Base-by-base conservation (phyloP, 2,329 filamentous ascomycete species). In the Neonectria coccinea region DNA sequence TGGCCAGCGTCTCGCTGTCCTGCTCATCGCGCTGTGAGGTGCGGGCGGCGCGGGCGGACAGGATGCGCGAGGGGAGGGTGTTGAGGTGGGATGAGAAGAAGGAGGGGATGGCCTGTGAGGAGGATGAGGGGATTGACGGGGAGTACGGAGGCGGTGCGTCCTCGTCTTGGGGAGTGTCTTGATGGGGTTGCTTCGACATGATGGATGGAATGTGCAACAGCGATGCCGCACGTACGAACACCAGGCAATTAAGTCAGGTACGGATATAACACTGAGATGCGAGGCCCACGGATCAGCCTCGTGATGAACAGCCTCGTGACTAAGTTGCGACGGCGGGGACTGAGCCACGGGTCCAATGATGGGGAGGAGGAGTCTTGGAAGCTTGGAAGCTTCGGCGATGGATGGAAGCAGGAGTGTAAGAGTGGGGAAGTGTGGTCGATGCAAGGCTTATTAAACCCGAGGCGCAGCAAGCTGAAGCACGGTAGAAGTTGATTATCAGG, bases 1-100 rank as follows among this genome's bases (percentile, higher is more conserved):
- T 73, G 0, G 81, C 74, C 14, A 84, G 67, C 3, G 81, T 69
- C 22, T 76, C 73, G n/a, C 77, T 72, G 55, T 85, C 84, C 25
- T 68, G 72, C 25, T 77, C 69, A 16, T 79, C 75, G 33, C 79
- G 79, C 11, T 75, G 75, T 2, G 76, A 73, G n/a, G 72, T 70
- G 14, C 75, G 74, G 0, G 73, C 76, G 31, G 76, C 68, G 39
- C 79, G 78, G 2, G 74, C 76, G 6, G 73, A 71, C 4, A 75
- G 75, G 20, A 85, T 81, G 41, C 77, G 78, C 3, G 66, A 62
- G 0, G 82, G 77, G 0, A 85, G 77, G 1, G 61, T 74, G 1
- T 73, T 61, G 6, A 84, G 71, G 65, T 82, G 79, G 1, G 77
- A 64, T 0, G 76, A 65, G 18, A 81, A 76, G 56, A 80, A 73